Evolutionary conservation across 441 rosid species (phyloP), one percentile per base, ranked within the genome.

Genomic region (Pelargonium fulgidum): DNA sequence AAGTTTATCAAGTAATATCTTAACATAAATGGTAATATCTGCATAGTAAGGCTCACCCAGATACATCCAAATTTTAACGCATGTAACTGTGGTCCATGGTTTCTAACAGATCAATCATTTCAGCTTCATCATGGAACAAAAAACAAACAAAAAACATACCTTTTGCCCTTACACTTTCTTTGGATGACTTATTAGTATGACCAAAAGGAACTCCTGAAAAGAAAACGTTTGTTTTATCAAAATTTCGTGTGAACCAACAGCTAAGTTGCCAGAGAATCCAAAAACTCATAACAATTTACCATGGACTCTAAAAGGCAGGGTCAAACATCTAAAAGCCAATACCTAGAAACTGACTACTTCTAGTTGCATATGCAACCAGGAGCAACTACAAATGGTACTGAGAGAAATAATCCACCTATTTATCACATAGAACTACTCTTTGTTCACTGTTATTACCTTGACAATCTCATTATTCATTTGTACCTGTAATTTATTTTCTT

Each of bases 161-260:
- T 92, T 94, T 94, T 79, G 81, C 92, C 82, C 74, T 81, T 86
- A 83, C 80, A 90, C 82, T 91, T 81, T 86, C 87, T 80, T 87
- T 90, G 81, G 97, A 82, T 73, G 94, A 76, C 89, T 79, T 82
- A 91, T 80, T 78, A 72, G 92, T 73, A 84, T 75, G 85, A 85
- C 90, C 97, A 85, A 80, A 91, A 70, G 95, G 88, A 83, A 83
- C 82, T 86, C 97, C 97, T 94, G 99, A 86, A 94, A 89, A 78
- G 75, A 80, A 80, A 87, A 81, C 63, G 73, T 73, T 81, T 68
- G 77, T 76, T 82, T 76, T 82, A 86, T 86, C 78, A 89, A 84
- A 75, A 62, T 65, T 70, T 63, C 56, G 72, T 45, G 74, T 36
- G 19, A 56, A 63, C 65, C 26, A 56, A 67, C 73, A 79, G 65